Percentiles rank a stretch among this genome's conserved stretches.
Conservation (phyloP, 2,329 filamentous ascomycete species). For the Fusarium sororula region DNA sequence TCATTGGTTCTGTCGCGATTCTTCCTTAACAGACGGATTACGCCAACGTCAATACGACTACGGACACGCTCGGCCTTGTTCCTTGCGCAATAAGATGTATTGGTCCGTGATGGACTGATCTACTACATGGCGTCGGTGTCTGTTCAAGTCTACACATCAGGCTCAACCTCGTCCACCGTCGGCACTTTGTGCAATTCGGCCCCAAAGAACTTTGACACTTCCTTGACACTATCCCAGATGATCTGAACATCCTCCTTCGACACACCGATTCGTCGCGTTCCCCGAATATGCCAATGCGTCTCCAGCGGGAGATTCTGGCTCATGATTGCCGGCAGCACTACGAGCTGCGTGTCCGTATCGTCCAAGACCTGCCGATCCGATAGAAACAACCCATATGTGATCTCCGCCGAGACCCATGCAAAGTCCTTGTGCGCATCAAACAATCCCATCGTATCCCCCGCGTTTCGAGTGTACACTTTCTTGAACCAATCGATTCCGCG, state of each 20-base stretch:
- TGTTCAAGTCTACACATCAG: conserved; percentile 29
- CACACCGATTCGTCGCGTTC: conserved; percentile 42
- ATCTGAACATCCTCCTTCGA: conserved; percentile 39
- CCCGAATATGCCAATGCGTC: conserved; percentile 62
- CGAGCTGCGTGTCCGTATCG: conserved; percentile 63
- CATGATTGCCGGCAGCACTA: conserved; percentile 64
- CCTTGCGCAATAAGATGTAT: background rate
- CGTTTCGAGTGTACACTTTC: conserved; percentile 64
- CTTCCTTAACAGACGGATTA: background rate
- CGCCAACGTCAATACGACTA: background rate
- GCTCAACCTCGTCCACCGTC: conserved; percentile 43
- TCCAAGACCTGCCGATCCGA: conserved; percentile 64
- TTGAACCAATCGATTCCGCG: conserved; percentile 65
- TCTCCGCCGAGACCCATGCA: conserved; percentile 62
- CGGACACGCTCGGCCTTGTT: background rate
- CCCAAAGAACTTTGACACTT: conserved; percentile 41
- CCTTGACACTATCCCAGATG: conserved; percentile 39
- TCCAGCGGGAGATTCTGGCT: conserved; percentile 63
- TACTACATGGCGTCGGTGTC: background rate
- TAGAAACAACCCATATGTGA: conserved; percentile 68
- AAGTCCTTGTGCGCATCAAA: conserved; percentile 52
- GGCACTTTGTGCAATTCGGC: conserved; percentile 38
- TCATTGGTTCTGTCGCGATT: background rate
- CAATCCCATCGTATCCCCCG: conserved; percentile 44
- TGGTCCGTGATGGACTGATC: background rate